Evolutionary conservation across 495 filamentous ascomycete species (phyloP).

Genomic region (Hypoxylon fragiforme): DNA sequence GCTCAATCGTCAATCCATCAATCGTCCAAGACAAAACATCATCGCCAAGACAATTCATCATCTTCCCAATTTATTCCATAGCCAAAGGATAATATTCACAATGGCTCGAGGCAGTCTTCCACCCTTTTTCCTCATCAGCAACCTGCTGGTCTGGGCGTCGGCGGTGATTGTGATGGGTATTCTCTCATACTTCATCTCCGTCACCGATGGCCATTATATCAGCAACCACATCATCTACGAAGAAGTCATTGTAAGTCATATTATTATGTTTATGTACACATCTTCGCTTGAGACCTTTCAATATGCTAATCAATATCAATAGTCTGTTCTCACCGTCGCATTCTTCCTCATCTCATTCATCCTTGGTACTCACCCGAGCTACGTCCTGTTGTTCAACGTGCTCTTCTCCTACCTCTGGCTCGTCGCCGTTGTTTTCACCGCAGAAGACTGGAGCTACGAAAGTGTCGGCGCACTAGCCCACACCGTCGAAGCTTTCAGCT

Average conservation of each 20-base stretch:
- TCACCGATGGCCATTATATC: constrained; percentile 42
- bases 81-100: not conserved
- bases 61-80: not conserved
- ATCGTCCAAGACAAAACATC: not conserved
- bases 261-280: no score
- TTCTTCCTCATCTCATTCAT: constrained; percentile 63
- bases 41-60: not conserved
- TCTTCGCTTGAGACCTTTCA: no score
- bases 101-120: constrained; percentile 22
- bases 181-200: constrained; percentile 59
- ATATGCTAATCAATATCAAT: no score
- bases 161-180: constrained; percentile 65
- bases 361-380: constrained; percentile 53
- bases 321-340: constrained; percentile 59
- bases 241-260: constrained; percentile 62
- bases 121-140: constrained; percentile 39
- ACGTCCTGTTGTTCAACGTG: constrained; percentile 57
- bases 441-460: constrained; percentile 54
- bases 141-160: constrained; percentile 53
- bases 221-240: constrained; percentile 56
- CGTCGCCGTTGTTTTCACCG: constrained; percentile 62
- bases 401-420: constrained; percentile 69
- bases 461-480: constrained; percentile 47
- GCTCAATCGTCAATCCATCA: not conserved
- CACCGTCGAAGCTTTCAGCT: constrained; percentile 62